Percentiles rank a stretch among this genome's conserved stretches.
Conservation (phyloP, 345 rosid species). For the Salix purpurea region DNA sequence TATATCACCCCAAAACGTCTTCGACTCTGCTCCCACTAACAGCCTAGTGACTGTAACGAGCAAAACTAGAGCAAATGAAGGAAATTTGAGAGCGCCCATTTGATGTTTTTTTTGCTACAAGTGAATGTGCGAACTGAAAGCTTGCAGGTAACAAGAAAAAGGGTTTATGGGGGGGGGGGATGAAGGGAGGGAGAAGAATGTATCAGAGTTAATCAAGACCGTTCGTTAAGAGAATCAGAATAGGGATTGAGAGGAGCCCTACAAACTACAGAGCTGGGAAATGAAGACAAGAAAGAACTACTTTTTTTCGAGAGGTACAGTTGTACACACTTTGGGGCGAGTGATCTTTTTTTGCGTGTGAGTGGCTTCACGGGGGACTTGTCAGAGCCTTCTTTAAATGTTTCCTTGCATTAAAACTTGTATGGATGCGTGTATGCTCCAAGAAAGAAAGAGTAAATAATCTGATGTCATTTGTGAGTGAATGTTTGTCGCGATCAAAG, state of each 20-base stretch:
- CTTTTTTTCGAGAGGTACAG: not conserved
- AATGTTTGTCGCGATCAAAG: too few relatives aligned
- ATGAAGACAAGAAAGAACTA: not conserved
- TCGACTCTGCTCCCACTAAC: slow-evolving; percentile 28
- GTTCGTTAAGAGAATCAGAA: slow-evolving; percentile 14
- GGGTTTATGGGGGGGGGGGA: not conserved
- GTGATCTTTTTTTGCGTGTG: slow-evolving; percentile 3
- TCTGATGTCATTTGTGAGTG: too few relatives aligned
- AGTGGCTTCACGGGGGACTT: slow-evolving; percentile 27
- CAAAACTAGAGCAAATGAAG: slow-evolving; percentile 26
- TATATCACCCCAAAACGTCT: slow-evolving; percentile 55
- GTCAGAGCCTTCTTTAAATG: slow-evolving; percentile 22
- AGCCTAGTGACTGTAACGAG: slow-evolving; percentile 6
- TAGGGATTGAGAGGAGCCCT: not conserved
- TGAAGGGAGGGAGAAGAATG: not conserved
- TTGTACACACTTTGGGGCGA: not conserved
- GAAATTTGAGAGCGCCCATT: slow-evolving; percentile 27
- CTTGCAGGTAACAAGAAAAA: not conserved
- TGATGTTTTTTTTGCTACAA: not conserved
- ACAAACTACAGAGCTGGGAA: not conserved
- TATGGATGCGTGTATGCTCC: not conserved
- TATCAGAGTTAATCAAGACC: slow-evolving; percentile 16
- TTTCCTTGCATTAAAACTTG: slow-evolving; percentile 6
- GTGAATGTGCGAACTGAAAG: too few relatives aligned
- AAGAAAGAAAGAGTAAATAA: too few relatives aligned